Evolutionary conservation across 495 filamentous ascomycete species (phyloP), one percentile per base, ranked within the genome.

Genomic region (Talaromyces liani): DNA sequence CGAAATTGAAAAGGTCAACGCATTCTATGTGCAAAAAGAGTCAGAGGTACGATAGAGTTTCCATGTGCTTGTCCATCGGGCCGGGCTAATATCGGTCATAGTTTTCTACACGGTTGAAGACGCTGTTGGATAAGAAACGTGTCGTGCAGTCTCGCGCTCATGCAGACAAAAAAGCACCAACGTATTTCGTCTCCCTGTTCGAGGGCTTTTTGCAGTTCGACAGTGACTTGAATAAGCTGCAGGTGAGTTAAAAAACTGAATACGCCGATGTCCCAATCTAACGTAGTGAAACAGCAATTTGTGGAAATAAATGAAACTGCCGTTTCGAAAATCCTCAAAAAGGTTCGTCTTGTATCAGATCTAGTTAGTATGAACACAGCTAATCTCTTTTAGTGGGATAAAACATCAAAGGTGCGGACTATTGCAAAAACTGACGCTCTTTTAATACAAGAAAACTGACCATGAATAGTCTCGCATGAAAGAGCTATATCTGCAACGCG

Each of bases 291-390:
- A 59, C 31, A 85, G 81, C 94, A 98, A 82, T 98, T 98, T 71
- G 91, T 98, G 58, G 93, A 97, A 70, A 90, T 97, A 69, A 98
- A 98, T 75, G 93, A 93, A 67, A 96, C 90, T 10, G 94, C 92
- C 25, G 95, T 97, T 73, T 97, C 94, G 22, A 98, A 98, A 73
- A 98, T 98, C 53, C 81, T 98, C 59, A 98, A 98, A 79, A 98
- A 98, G 84, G 86, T 88, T 70, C 60, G 74, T 68, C 14, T 31
- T 53, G 7, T 63, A 36, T 33, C 51, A n/a, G 33, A n/a, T 41
- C 24, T 61, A 2, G 36, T 62, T 61, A 61, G 18, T 12, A 51
- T 18, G 65, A 64, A 27, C 59, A 67, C 72, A 59, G 73, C 74
- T 65, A 66, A 65, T 27, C 53, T 22, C 45, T 27, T 60, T 58